Conservation (phyloP, 306 rosid species). For the Castanea sativa region DNA sequence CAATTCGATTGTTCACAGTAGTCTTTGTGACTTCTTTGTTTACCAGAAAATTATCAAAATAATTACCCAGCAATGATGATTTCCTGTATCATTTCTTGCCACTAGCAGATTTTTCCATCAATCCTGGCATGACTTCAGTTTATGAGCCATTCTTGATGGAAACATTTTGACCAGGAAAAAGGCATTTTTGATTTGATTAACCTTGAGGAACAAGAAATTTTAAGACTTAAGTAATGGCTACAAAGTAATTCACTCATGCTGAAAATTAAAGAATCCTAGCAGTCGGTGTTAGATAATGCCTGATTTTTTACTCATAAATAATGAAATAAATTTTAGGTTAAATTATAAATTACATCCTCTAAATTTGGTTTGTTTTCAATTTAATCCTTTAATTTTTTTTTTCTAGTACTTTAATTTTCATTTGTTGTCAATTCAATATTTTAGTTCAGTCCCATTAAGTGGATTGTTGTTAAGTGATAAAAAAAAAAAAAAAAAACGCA, state of each 20-base stretch:
- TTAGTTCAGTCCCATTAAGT: too few species aligned
- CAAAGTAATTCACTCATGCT: neutral
- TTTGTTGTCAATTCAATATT: too few species aligned
- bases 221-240: neutral
- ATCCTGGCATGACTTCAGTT: constrained; percentile 36
- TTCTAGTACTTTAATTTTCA: too few species aligned
- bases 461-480: too few species aligned
- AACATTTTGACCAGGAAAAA: neutral
- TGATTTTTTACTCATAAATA: too few species aligned
- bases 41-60: constrained; percentile 28
- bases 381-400: too few species aligned
- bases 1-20: constrained; percentile 33
- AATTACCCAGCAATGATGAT: constrained; percentile 43
- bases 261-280: too few species aligned
- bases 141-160: neutral
- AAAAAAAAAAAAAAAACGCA: too few species aligned
- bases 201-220: neutral
- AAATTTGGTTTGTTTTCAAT: too few species aligned
- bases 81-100: constrained; percentile 17
- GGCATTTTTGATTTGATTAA: neutral
- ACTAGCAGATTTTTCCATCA: constrained; percentile 38
- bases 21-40: constrained; percentile 39
- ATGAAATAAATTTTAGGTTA: too few species aligned
- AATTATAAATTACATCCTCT: too few species aligned
- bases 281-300: too few species aligned